phyloP scores from a whole-genome alignment of 2,329 filamentous ascomycete species.

The Trichoderma sp. region DNA sequence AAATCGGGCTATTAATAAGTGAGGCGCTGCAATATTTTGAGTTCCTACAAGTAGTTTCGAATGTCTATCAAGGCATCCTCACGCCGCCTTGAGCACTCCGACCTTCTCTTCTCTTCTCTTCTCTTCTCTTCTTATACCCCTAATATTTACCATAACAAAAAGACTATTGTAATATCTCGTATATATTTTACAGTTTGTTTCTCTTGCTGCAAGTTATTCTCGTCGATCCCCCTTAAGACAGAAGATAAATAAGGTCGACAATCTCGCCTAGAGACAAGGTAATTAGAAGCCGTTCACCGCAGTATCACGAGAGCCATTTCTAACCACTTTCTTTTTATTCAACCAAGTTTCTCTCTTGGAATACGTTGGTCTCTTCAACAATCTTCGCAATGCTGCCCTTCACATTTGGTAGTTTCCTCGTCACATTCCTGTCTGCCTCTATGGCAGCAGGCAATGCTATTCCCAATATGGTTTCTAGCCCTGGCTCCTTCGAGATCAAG shows the following conservation, averaged over 20 bases:
- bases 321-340: not conserved
- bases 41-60: not conserved
- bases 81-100: not conserved
- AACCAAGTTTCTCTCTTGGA: not conserved
- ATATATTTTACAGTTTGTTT: not conserved
- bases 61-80: conserved; percentile 2
- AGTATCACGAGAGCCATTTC: not conserved
- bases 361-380: not conserved
- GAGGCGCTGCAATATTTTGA: not conserved
- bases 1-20: not conserved
- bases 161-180: not conserved
- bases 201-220: not conserved
- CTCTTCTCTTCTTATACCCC: not conserved
- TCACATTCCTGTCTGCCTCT: conserved; percentile 16
- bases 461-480: not conserved
- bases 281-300: not conserved
- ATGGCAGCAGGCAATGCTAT: conserved; percentile 15
- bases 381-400: conserved; percentile 9
- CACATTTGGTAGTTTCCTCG: conserved; percentile 15
- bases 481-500: conserved; percentile 14
- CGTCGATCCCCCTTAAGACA: not conserved
- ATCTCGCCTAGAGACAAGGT: not conserved
- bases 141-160: not conserved
- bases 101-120: conserved; percentile 4
- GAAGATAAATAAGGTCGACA: not conserved